Percentiles rank a stretch among this genome's conserved stretches.
Conservation (phyloP, 495 filamentous ascomycete species). For the Trichocladium antarcticum region DNA sequence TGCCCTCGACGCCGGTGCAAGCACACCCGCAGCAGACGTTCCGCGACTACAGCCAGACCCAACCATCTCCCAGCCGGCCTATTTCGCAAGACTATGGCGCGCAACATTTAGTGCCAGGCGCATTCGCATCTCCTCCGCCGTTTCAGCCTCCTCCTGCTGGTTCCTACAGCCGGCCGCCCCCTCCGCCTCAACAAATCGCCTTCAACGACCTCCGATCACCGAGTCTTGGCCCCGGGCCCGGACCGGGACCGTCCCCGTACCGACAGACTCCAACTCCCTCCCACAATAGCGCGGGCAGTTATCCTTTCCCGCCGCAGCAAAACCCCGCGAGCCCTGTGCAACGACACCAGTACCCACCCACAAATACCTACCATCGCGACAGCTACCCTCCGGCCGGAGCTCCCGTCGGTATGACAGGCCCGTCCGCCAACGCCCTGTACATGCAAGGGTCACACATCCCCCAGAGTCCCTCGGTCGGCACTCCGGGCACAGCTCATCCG, state of each 20-base stretch:
- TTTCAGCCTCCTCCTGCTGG: conserved; percentile 28
- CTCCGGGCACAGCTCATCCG: conserved; percentile 24
- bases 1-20: conserved; percentile 41
- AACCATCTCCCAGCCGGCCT: conserved; percentile 33
- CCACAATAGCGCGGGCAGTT: conserved; percentile 34
- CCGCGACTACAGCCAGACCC: conserved; percentile 36
- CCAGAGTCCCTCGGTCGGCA: conserved; percentile 41
- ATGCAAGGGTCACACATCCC: conserved; percentile 38
- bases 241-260: conserved; percentile 44
- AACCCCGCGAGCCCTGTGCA: conserved; percentile 42
- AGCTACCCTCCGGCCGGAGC: conserved; percentile 35
- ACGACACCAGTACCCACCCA: conserved; percentile 37
- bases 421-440: conserved; percentile 30
- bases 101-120: conserved; percentile 21
- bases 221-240: conserved; percentile 30
- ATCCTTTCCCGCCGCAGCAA: conserved; percentile 44
- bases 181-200: conserved; percentile 40
- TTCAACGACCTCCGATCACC: conserved; percentile 43
- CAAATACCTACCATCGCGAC: conserved; percentile 35
- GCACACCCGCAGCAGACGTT: conserved; percentile 32
- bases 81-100: conserved; percentile 33
- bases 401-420: conserved; percentile 34
- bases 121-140: conserved; percentile 32
- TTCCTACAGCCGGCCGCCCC: conserved; percentile 39
- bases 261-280: conserved; percentile 40